Evolutionary conservation across 345 rosid genomes (phyloP).

Genomic region (Gossypium australe): DNA sequence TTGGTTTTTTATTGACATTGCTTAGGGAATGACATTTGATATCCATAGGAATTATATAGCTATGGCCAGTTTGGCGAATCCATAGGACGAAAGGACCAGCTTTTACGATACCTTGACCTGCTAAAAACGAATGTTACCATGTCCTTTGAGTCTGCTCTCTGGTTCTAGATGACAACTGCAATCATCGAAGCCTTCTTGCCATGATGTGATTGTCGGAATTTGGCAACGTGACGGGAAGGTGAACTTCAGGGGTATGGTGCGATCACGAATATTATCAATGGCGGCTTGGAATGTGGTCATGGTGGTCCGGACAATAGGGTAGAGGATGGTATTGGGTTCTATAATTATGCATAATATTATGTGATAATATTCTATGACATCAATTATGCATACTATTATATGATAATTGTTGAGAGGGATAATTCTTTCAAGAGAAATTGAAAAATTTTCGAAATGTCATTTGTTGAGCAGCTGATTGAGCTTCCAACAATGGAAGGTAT

Average conservation of each 20-base stretch:
- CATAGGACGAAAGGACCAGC: constrained; percentile 35
- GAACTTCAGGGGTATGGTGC: constrained; percentile 43
- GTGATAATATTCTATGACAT: too few relatives aligned
- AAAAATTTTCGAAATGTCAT: too few relatives aligned
- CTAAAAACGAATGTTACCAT: constrained; percentile 32
- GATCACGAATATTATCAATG: constrained; percentile 53
- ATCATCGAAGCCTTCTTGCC: constrained; percentile 52
- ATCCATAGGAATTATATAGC: constrained; percentile 48
- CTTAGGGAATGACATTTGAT: not conserved
- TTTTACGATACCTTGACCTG: constrained; percentile 51
- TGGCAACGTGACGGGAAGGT: constrained; percentile 23
- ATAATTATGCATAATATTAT: constrained; percentile 13
- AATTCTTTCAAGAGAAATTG: too few relatives aligned
- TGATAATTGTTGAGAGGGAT: too few relatives aligned
- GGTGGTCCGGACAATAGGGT: constrained; percentile 30
- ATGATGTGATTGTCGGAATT: constrained; percentile 37
- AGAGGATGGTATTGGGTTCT: constrained; percentile 49
- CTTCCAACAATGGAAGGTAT: too few relatives aligned
- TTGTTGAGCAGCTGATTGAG: too few relatives aligned
- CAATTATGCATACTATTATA: too few relatives aligned
- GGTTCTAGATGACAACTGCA: constrained; percentile 70
- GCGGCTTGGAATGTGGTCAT: constrained; percentile 53
- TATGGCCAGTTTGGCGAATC: constrained; percentile 49
- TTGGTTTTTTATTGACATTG: not conserved
- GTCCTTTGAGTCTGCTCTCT: constrained; percentile 60